A percentile compares a stretch with the other conserved stretches of the same genome.
phyloP scores from a whole-genome alignment of 257 asterid genomes.

The Asclepias syriaca region DNA sequence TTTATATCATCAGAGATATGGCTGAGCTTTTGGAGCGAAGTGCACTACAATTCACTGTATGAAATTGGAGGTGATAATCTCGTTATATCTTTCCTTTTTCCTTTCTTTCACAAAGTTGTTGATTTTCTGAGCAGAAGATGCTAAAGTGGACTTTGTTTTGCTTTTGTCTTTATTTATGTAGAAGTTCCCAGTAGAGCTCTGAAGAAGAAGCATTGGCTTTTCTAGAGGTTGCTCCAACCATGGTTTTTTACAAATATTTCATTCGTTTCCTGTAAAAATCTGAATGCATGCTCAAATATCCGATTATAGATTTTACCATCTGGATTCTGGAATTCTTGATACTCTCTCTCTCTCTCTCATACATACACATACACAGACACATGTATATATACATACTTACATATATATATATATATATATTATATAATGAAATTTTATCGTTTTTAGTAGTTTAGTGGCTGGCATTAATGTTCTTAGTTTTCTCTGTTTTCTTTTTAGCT shows the following conservation, averaged over 20 bases:
- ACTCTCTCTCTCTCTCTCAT: no score
- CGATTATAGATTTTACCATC: no score
- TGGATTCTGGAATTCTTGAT: no score
- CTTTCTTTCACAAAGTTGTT: not conserved
- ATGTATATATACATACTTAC: no score
- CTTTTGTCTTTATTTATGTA: constrained; percentile 17
- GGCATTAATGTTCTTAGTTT: no score
- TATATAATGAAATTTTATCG: no score
- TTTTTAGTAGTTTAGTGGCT: no score
- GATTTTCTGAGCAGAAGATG: not conserved
- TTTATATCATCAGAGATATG: constrained; percentile 51
- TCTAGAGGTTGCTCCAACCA: constrained; percentile 20
- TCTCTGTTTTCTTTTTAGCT: no score
- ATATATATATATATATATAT: no score
- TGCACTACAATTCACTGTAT: constrained; percentile 81
- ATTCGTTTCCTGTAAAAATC: not conserved
- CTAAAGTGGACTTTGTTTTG: not conserved
- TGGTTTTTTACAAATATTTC: not conserved
- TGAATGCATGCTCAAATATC: not conserved
- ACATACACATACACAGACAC: no score
- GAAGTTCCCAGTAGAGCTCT: constrained; percentile 62
- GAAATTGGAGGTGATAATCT: constrained; percentile 61
- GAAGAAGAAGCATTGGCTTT: constrained; percentile 81
- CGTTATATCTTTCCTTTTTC: not conserved
- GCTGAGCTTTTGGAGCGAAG: constrained; percentile 99